Evolutionary conservation across 2,329 filamentous ascomycete genomes (phyloP), one percentile per base, ranked within the genome.

Genomic region (Diaporthe eres): DNA sequence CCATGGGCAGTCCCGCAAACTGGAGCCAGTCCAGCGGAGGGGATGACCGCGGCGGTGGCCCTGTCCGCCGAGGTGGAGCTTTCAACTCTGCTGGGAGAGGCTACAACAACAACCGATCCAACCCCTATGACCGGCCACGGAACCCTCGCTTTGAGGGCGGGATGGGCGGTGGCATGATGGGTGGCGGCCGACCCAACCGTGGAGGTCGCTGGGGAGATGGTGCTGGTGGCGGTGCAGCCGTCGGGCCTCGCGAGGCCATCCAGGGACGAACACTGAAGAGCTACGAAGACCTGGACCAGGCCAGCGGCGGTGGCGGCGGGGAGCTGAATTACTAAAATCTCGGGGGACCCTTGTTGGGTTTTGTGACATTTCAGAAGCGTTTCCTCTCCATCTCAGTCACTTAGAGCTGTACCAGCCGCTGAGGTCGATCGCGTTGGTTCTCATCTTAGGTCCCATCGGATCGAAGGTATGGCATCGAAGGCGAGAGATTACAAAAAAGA

Each of bases 241-340:
- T 96, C 76, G 96, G 95, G 0, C 96, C 97, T 28, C 91, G 94
- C 28, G 96, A 98, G 85, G 96, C 97, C 15, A 95, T 98, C 0
- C 95, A 97, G 79, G 97, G 97, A 7, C 92, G 97, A 75, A 98
- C 94, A 77, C 86, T 99, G 78, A 98, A 98, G 89, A 98, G 95
- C 84, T 99, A 99, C 82, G 97, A 99, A 84, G 97, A 99, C 82
- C 88, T 99, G 34, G 97, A 99, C 86, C 96, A 97, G 61, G 93
- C 94, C 75, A 92, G 92, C 51, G 91, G 92, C 19, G 88, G 90
- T 49, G 94, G 93, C 55, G 92, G 93, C 55, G 94, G 94, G 39
- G 96, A 98, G 86, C 87, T 98, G 81, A 97, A 98, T 85, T 98
- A 98, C 82, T 98, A 89, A 82, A 65, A 15, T n/a, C 8, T 19